Conservation (phyloP, 306 rosid genomes). For the Coriaria nepalensis region DNA sequence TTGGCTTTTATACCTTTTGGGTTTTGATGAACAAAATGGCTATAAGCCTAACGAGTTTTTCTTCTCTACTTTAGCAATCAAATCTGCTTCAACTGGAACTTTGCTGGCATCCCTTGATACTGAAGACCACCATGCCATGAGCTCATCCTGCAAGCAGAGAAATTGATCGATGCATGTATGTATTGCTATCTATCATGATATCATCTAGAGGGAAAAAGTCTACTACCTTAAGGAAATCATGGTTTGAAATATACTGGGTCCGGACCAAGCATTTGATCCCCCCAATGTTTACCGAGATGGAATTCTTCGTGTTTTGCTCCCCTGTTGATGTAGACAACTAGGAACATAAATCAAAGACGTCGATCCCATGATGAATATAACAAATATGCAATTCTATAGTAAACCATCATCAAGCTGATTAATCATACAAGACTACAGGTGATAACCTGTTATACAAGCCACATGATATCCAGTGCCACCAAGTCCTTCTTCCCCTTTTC, state of each 20-base stretch:
- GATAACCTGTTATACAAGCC: slow-evolving; percentile 61
- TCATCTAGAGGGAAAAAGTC: background rate
- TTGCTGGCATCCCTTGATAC: slow-evolving; percentile 27
- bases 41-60: slow-evolving; percentile 51
- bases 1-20: background rate
- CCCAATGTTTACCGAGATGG: slow-evolving; percentile 47
- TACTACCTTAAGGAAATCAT: slow-evolving; percentile 81
- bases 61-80: slow-evolving; percentile 33
- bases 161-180: background rate
- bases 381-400: too few relatives aligned
- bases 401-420: background rate
- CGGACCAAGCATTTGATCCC: slow-evolving; percentile 50
- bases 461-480: slow-evolving; percentile 79
- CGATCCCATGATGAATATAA: background rate
- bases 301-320: slow-evolving; percentile 23
- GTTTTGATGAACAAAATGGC: slow-evolving; percentile 4
- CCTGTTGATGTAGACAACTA: slow-evolving; percentile 23
- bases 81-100: slow-evolving; percentile 45
- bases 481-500: slow-evolving; percentile 77
- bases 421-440: slow-evolving; percentile 2
- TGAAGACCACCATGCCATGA: slow-evolving; percentile 73
- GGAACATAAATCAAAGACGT: background rate
- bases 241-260: slow-evolving; percentile 65
- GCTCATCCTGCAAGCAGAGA: slow-evolving; percentile 59
- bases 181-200: background rate